These are phyloP conservation scores for Moelleriella libera DNA, from an alignment of 2,329 filamentous ascomycete genomes.

Conservation along the genomic window DNA sequence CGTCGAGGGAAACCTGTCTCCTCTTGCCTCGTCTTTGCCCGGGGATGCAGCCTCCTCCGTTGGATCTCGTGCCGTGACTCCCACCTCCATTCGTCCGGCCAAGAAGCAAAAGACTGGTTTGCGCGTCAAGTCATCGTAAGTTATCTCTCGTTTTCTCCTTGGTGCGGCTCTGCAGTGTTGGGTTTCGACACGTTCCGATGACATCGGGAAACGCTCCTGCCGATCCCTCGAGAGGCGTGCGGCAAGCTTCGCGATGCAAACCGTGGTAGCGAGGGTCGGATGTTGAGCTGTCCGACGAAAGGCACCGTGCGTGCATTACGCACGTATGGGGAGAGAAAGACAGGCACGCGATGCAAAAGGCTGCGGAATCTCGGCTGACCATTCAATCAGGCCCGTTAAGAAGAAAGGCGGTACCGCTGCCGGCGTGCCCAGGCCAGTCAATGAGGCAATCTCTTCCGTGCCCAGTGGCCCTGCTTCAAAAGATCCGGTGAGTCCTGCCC, in stretches of 20 bases:
- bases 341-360: too few species aligned
- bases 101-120: slow-evolving; percentile 49
- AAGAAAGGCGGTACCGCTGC: slow-evolving; percentile 56
- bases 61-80: slow-evolving; percentile 47
- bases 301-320: too few species aligned
- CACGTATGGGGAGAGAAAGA: too few species aligned
- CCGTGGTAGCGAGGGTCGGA: too few species aligned
- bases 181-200: too few species aligned
- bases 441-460: slow-evolving; percentile 48
- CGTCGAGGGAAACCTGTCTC: slow-evolving; percentile 35
- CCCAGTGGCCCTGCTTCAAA: slow-evolving; percentile 35
- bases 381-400: slow-evolving; percentile 47
- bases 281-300: too few species aligned
- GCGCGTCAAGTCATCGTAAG: slow-evolving; percentile 58
- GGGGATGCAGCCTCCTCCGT: slow-evolving; percentile 30
- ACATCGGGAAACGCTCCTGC: too few species aligned
- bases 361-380: background rate
- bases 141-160: too few species aligned
- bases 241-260: too few species aligned
- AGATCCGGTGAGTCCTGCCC: slow-evolving; percentile 34
- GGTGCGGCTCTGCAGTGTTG: too few species aligned
- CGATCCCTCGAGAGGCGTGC: too few species aligned
- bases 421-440: slow-evolving; percentile 51
- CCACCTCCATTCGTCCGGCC: slow-evolving; percentile 35
- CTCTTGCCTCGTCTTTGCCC: slow-evolving; percentile 33